Conservation (phyloP, 2,329 filamentous ascomycete species). For the Canariomyces notabilis region DNA sequence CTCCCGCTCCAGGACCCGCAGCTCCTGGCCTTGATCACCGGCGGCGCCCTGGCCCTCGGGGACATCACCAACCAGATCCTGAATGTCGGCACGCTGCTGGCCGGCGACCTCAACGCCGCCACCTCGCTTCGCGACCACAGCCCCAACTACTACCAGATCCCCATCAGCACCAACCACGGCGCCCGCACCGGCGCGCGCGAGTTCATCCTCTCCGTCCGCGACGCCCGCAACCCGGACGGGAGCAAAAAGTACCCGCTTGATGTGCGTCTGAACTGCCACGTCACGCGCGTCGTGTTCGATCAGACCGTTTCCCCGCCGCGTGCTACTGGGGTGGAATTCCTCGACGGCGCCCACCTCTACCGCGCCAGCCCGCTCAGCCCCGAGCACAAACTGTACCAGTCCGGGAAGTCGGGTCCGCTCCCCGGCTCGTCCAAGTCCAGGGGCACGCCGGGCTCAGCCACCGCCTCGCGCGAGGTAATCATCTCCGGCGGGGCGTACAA, state of each 20-base stretch:
- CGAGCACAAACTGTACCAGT: background rate
- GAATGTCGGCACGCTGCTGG: constrained; percentile 39
- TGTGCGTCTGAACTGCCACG: constrained; percentile 29
- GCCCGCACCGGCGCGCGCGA: constrained; percentile 52
- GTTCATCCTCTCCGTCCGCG: constrained; percentile 38
- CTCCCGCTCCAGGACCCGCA: constrained; percentile 49
- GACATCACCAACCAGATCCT: constrained; percentile 31
- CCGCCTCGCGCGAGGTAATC: constrained; percentile 42
- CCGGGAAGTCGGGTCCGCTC: background rate
- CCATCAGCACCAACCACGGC: constrained; percentile 47
- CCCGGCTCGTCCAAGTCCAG: background rate
- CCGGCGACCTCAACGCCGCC: constrained; percentile 49
- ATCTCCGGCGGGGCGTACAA: constrained; percentile 46
- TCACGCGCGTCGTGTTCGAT: constrained; percentile 30
- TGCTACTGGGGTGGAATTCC: constrained; percentile 28
- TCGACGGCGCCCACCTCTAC: constrained; percentile 35
- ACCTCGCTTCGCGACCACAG: constrained; percentile 39
- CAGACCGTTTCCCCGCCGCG: constrained; percentile 10
- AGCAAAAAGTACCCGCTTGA: constrained; percentile 37
- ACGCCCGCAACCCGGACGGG: constrained; percentile 29
- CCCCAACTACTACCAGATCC: constrained; percentile 53
- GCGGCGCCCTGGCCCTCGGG: constrained; percentile 48
- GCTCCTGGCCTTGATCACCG: constrained; percentile 47
- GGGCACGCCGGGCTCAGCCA: constrained; percentile 19
- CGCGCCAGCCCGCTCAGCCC: constrained; percentile 33